Evolutionary conservation across 208 protist species (phyloP).

Genomic region (Trypanosoma rangeli): DNA sequence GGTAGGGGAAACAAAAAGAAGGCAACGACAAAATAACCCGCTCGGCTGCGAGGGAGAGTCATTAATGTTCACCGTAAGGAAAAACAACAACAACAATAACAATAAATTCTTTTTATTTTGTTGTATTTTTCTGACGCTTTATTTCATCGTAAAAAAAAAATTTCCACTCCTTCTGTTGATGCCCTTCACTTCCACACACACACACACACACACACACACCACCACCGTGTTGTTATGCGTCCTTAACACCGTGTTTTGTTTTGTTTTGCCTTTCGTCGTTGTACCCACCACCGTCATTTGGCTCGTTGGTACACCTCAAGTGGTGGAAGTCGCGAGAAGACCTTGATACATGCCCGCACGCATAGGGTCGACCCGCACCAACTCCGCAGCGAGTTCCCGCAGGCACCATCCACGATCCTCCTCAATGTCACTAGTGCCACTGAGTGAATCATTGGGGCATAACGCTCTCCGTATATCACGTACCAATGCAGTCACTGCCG

Average conservation of each 20-base stretch:
- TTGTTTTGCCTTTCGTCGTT: conserved; percentile 29
- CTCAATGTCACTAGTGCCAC: conserved; percentile 5
- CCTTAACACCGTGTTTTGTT: conserved; percentile 11
- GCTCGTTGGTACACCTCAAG: background rate
- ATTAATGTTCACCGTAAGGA: background rate
- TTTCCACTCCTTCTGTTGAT: background rate
- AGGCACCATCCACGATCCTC: conserved; percentile 9
- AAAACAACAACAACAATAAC: background rate
- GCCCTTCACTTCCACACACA: background rate
- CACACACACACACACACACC: background rate
- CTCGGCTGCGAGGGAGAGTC: background rate
- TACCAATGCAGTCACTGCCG: background rate
- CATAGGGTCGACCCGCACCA: conserved; percentile 22
- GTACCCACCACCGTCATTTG: background rate
- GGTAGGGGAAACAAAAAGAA: background rate
- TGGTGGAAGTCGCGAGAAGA: conserved; percentile 3
- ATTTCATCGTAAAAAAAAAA: background rate
- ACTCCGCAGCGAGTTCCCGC: conserved; percentile 12
- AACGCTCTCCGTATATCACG: conserved; percentile 12
- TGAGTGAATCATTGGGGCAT: background rate
- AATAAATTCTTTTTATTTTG: background rate
- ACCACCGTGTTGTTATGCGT: too few relatives aligned
- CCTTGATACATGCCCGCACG: conserved; percentile 25
- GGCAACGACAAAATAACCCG: background rate
- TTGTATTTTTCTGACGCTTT: background rate